Evolutionary conservation across 2,329 filamentous ascomycete species (phyloP).

Genomic region (Mycosphaerelloides madeirae): DNA sequence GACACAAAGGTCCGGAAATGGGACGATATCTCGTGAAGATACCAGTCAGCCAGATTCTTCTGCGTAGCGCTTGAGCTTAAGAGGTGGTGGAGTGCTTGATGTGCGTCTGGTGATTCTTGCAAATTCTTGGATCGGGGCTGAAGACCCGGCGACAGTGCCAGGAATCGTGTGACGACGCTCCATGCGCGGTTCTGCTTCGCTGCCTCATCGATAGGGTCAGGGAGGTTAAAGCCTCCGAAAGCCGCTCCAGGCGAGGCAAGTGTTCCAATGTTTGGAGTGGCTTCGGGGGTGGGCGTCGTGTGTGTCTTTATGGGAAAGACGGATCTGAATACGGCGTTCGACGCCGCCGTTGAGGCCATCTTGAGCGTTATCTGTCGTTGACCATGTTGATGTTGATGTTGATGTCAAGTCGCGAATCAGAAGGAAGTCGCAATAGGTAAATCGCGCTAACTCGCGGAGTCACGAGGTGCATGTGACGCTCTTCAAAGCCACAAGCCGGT

Average conservation of each 20-base stretch:
- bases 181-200: conserved; percentile 40
- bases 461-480: background rate
- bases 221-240: conserved; percentile 37
- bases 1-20: conserved; percentile 37
- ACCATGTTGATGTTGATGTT: background rate
- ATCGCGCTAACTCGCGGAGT: too few relatives aligned
- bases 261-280: conserved; percentile 40
- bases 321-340: conserved; percentile 32
- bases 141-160: conserved; percentile 19
- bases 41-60: conserved; percentile 42
- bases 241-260: conserved; percentile 35
- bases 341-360: conserved; percentile 12
- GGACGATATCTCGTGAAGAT: conserved; percentile 39
- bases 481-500: background rate
- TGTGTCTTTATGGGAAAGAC: conserved; percentile 43
- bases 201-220: conserved; percentile 32
- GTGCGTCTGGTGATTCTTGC: conserved; percentile 10
- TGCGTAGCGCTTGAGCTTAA: conserved; percentile 8
- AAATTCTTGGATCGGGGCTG: conserved; percentile 4
- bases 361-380: background rate
- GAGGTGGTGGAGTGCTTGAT: conserved; percentile 13
- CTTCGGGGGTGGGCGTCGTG: conserved; percentile 41
- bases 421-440: background rate
- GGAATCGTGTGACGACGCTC: conserved; percentile 43
- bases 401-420: background rate